Conservation (phyloP, 331 rosid genomes). For the Ulmus americana region DNA sequence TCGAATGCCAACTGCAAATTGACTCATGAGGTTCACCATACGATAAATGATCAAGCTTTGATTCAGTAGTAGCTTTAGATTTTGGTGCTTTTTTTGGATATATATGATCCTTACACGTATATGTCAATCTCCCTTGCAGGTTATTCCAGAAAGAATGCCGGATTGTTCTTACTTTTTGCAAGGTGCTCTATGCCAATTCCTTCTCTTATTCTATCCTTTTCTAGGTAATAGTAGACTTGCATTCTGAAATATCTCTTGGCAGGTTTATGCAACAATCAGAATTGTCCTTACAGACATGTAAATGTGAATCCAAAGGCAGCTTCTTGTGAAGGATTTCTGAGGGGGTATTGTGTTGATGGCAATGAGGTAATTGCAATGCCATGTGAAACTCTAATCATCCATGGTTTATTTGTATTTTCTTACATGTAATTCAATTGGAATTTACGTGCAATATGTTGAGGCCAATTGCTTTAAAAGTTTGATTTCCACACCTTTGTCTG, state of each 20-base stretch:
- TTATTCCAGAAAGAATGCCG: slow-evolving; percentile 95
- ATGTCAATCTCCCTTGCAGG: slow-evolving; percentile 38
- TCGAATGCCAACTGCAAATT: slow-evolving; percentile 78
- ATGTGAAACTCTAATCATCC: slow-evolving; percentile 6
- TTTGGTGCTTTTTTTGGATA: no score
- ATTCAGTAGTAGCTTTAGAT: slow-evolving; percentile 12
- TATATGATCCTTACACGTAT: no score
- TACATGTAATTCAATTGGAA: neutral
- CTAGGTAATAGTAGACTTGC: slow-evolving; percentile 18
- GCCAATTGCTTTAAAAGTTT: neutral
- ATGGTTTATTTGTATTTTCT: neutral
- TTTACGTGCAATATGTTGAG: neutral
- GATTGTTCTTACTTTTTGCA: slow-evolving; percentile 90
- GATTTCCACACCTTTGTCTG: neutral
- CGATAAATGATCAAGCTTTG: slow-evolving; percentile 28
- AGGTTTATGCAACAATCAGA: slow-evolving; percentile 82
- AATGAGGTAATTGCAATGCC: slow-evolving; percentile 59
- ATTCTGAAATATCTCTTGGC: slow-evolving; percentile 49
- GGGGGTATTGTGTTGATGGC: slow-evolving; percentile 88
- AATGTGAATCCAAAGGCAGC: slow-evolving; percentile 83
- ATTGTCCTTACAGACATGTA: slow-evolving; percentile 90
- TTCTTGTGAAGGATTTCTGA: slow-evolving; percentile 83
- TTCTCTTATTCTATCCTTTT: slow-evolving; percentile 4
- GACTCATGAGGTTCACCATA: slow-evolving; percentile 77
- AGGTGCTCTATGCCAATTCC: slow-evolving; percentile 41